Conservation (phyloP, 2,329 filamentous ascomycete species). For the Alternaria novae-zelandiae region DNA sequence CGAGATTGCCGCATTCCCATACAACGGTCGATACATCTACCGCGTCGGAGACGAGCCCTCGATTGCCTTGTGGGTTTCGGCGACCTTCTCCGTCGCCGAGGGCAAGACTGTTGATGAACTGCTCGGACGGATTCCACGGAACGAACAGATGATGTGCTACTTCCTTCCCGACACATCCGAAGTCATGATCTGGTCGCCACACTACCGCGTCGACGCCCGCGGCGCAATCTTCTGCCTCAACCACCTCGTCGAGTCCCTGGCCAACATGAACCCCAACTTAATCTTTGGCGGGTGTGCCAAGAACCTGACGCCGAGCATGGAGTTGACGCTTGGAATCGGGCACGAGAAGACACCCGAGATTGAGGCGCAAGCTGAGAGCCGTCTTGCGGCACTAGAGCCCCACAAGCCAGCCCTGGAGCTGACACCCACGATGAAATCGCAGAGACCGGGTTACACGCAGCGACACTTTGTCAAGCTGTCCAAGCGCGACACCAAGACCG, state of each 20-base stretch:
- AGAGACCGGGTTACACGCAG: conserved; percentile 10
- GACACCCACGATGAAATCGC: conserved; percentile 18
- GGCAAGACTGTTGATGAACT: conserved; percentile 27
- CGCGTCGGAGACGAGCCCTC: conserved; percentile 27
- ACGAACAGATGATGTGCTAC: conserved; percentile 37
- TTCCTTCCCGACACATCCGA: conserved; percentile 28
- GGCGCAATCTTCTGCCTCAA: conserved; percentile 34
- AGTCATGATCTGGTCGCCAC: conserved; percentile 31
- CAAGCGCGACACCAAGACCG: conserved; percentile 14
- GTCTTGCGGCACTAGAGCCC: conserved; percentile 24
- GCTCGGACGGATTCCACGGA: conserved; percentile 30
- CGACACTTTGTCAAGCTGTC: conserved; percentile 7
- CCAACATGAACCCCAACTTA: conserved; percentile 21
- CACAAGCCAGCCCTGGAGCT: conserved; percentile 27
- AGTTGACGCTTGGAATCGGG: conserved; percentile 24
- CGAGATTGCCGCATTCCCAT: conserved; percentile 34
- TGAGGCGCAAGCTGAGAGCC: conserved; percentile 21
- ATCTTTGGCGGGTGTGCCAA: conserved; percentile 31
- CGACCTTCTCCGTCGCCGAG: conserved; percentile 26
- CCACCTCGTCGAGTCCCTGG: conserved; percentile 26
- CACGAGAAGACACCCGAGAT: conserved; percentile 21
- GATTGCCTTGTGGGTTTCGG: conserved; percentile 30
- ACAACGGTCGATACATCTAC: conserved; percentile 32
- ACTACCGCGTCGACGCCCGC: conserved; percentile 35
- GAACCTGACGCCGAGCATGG: conserved; percentile 32